These are phyloP conservation scores for Boletus barrowsii DNA, from an alignment of 768 basidiomycete species.

Conservation along the genomic window DNA sequence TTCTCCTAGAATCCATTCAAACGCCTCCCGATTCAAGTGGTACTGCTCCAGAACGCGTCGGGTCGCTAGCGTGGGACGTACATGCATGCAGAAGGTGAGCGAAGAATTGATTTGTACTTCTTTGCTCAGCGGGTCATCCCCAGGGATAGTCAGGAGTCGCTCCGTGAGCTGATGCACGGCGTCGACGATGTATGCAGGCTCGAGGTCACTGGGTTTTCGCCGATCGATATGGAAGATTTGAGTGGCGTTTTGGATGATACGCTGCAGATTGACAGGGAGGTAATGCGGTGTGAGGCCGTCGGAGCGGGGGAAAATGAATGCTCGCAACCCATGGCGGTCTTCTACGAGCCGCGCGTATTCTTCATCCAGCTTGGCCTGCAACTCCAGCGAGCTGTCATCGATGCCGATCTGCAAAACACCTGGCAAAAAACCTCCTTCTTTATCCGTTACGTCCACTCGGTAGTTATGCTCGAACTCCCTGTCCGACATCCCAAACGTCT, in stretches of 20 bases:
- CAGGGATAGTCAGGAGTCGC: conserved; percentile 84
- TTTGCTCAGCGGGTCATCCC: conserved; percentile 66
- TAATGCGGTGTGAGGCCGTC: conserved; percentile 74
- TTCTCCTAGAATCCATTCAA: conserved; percentile 96
- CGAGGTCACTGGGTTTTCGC: conserved; percentile 89
- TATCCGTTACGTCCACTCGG: conserved; percentile 92
- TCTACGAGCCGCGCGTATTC: conserved; percentile 62
- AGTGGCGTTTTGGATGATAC: conserved; percentile 91
- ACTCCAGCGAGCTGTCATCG: conserved; percentile 76
- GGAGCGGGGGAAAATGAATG: conserved; percentile 77
- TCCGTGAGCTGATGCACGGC: conserved; percentile 70
- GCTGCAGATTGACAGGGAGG: conserved; percentile 92
- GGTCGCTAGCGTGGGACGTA: conserved; percentile 84
- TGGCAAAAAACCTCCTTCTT: conserved; percentile 71
- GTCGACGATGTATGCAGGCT: conserved; percentile 83
- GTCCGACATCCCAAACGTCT: conserved; percentile 81
- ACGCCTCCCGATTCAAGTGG: conserved; percentile 89
- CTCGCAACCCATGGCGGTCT: conserved; percentile 78
- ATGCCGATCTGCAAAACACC: conserved; percentile 85
- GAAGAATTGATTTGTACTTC: conserved; percentile 89
- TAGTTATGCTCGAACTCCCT: conserved; percentile 87
- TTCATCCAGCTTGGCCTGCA: conserved; percentile 83
- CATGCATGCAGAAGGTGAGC: conserved; percentile 88
- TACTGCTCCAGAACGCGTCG: conserved; percentile 84
- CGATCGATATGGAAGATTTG: conserved; percentile 98